These are phyloP conservation scores for Annulohypoxylon truncatum DNA, from an alignment of 2,329 filamentous ascomycete genomes.

Conservation along the genomic window DNA sequence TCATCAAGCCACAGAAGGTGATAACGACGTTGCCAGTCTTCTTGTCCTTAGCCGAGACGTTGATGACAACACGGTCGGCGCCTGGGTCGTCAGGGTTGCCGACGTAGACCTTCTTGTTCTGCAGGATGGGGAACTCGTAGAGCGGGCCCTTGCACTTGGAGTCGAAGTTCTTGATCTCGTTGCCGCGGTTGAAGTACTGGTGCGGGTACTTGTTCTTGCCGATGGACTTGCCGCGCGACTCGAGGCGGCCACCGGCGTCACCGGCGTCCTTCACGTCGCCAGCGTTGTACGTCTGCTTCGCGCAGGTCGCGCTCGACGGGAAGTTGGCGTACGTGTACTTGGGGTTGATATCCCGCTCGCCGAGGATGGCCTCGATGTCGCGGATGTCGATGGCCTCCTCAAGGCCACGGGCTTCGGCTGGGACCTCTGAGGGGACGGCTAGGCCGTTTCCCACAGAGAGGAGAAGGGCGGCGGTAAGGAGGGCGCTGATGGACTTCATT, in stretches of 20 bases:
- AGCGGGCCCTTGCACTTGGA: slow-evolving; percentile 4
- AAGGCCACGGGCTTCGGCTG: background rate
- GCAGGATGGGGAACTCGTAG: slow-evolving; percentile 27
- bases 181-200: slow-evolving; percentile 10
- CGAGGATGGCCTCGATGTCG: background rate
- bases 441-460: background rate
- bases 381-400: background rate
- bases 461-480: background rate
- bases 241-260: background rate
- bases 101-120: slow-evolving; percentile 13
- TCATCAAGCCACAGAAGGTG: background rate
- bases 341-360: background rate
- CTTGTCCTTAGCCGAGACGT: background rate
- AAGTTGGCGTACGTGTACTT: background rate
- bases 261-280: background rate
- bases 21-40: background rate
- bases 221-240: background rate
- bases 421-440: background rate
- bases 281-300: background rate
- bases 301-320: background rate
- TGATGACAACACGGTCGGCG: background rate
- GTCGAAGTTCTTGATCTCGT: slow-evolving; percentile 21
- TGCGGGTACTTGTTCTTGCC: slow-evolving; percentile 20
- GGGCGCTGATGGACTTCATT: background rate
- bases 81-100: background rate